A percentile compares a stretch with the other conserved stretches of the same genome.
These are phyloP conservation scores for Chrysoporthe cubensis DNA, from an alignment of 2,329 filamentous ascomycete genomes.

Conservation along the genomic window DNA sequence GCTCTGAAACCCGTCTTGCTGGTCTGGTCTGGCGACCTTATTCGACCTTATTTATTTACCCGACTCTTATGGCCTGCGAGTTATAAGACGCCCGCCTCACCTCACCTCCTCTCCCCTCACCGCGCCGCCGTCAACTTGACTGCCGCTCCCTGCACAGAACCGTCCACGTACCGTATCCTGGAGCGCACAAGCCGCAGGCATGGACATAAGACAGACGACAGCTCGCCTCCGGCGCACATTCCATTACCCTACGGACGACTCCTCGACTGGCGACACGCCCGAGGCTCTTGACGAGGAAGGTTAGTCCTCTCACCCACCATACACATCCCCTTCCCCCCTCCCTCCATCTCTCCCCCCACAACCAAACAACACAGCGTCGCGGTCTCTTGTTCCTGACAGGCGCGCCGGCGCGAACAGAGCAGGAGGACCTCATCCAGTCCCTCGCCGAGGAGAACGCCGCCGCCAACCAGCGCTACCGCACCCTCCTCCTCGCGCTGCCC, in stretches of 20 bases:
- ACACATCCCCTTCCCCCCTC: not conserved
- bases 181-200: not conserved
- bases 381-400: slow-evolving; percentile 7
- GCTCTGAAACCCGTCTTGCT: not conserved
- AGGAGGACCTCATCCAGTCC: slow-evolving; percentile 63
- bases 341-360: not conserved
- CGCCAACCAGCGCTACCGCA: slow-evolving; percentile 62
- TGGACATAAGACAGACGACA: slow-evolving; percentile 38
- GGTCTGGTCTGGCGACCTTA: not conserved
- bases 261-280: slow-evolving; percentile 53
- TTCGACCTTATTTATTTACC: no score
- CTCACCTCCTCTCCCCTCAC: no score
- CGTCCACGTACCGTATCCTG: not conserved
- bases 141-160: not conserved
- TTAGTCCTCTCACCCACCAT: slow-evolving; percentile 36
- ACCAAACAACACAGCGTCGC: not conserved
- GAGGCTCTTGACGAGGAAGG: slow-evolving; percentile 78
- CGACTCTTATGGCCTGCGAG: not conserved
- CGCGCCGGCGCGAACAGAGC: slow-evolving; percentile 48
- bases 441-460: slow-evolving; percentile 60
- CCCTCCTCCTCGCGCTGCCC: slow-evolving; percentile 64
- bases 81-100: not conserved
- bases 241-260: slow-evolving; percentile 69
- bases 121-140: not conserved
- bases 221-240: slow-evolving; percentile 77